Evolutionary conservation across 1,284 basidiomycete species (phyloP).

Genomic region (Malassezia furfur): DNA sequence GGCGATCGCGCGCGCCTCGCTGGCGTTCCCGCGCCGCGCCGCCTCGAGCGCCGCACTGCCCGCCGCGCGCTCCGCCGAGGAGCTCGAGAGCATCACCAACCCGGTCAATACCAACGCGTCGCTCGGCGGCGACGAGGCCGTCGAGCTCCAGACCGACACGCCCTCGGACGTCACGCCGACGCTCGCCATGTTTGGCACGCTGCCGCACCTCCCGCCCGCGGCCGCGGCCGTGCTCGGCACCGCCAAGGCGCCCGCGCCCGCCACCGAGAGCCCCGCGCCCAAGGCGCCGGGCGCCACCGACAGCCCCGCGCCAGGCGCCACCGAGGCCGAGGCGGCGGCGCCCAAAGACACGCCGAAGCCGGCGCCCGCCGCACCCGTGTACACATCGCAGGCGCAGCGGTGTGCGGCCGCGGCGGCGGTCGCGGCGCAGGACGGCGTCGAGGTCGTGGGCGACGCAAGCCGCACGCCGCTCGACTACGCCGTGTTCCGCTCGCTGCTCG

Average conservation of each 20-base stretch:
- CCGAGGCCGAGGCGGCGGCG: not conserved
- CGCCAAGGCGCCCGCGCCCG: not conserved
- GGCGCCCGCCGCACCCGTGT: not conserved
- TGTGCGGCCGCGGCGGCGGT: slow-evolving; percentile 4
- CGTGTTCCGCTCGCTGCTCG: slow-evolving; percentile 65
- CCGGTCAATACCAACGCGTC: slow-evolving; percentile 2
- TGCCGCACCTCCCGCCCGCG: slow-evolving; percentile 26
- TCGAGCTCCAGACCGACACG: slow-evolving; percentile 24
- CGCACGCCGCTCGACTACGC: slow-evolving; percentile 88
- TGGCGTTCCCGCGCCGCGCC: slow-evolving; percentile 2
- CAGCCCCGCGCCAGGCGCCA: slow-evolving; percentile 16
- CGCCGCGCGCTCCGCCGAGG: not conserved
- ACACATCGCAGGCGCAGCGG: slow-evolving; percentile 9
- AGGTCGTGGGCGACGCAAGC: slow-evolving; percentile 72
- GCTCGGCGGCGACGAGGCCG: slow-evolving; percentile 27
- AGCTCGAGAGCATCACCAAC: slow-evolving; percentile 7
- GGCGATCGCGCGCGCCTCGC: slow-evolving; percentile 63
- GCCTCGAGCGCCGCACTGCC: not conserved
- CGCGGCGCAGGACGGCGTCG: slow-evolving; percentile 51
- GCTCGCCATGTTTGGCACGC: slow-evolving; percentile 31
- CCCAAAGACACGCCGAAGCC: not conserved
- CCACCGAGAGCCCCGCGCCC: slow-evolving; percentile 13
- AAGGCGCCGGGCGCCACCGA: slow-evolving; percentile 15
- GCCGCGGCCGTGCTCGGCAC: slow-evolving; percentile 11
- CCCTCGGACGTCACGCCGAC: slow-evolving; percentile 29